phyloP scores from a whole-genome alignment of 192 early-diverging fungal species.

The Coemansia javaensis region DNA sequence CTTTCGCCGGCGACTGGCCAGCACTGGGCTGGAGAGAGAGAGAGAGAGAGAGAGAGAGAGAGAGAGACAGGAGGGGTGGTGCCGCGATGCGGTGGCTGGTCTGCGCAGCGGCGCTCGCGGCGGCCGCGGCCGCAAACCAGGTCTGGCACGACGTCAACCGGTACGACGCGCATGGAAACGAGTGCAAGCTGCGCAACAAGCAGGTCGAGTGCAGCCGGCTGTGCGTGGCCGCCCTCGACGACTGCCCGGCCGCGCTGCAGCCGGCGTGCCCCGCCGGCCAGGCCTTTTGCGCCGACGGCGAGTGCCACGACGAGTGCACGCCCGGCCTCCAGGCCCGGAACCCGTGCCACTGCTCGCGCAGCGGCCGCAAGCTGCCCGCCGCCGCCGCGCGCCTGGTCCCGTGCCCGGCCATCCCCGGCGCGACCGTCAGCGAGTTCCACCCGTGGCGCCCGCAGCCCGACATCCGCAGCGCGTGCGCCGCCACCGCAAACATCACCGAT shows the following conservation, averaged over 20 bases:
- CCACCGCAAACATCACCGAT: constrained; percentile 9
- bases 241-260: constrained; percentile 30
- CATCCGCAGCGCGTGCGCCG: constrained; percentile 31
- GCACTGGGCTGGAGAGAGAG: too few relatives aligned
- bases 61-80: too few relatives aligned
- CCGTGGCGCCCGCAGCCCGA: constrained; percentile 27
- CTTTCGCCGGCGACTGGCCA: too few relatives aligned
- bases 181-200: constrained; percentile 40
- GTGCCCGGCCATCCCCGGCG: constrained; percentile 24
- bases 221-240: constrained; percentile 29
- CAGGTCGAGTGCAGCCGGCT: constrained; percentile 37
- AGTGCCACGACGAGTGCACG: constrained; percentile 46
- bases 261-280: constrained; percentile 33
- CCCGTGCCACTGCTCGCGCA: constrained; percentile 44
- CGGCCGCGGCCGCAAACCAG: constrained; percentile 3
- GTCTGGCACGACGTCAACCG: constrained; percentile 50
- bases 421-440: constrained; percentile 44
- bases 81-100: too few relatives aligned
- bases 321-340: constrained; percentile 20
- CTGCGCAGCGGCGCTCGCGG: too few relatives aligned
- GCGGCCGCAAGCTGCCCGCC: constrained; percentile 18
- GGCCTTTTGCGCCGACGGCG: constrained; percentile 50
- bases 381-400: constrained; percentile 14
- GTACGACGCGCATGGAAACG: constrained; percentile 46
- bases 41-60: too few relatives aligned